Evolutionary conservation across 73 alveolate genomes (phyloP).

Genomic region (Tetrahymena malaccensis): DNA sequence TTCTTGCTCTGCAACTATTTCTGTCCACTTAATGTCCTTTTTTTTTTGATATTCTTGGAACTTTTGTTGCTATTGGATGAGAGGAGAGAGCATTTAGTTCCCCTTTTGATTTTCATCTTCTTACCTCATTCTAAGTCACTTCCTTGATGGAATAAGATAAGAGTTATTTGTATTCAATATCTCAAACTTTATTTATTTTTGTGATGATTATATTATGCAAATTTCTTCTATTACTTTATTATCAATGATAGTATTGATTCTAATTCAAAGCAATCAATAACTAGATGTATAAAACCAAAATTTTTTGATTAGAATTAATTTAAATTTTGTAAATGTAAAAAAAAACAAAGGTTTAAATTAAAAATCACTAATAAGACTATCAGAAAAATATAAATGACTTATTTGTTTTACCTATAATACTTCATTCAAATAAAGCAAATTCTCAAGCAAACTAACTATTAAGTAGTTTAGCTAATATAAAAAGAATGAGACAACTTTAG

Average conservation of each 20-base stretch:
- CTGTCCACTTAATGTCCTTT: not conserved
- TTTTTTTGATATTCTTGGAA: not conserved
- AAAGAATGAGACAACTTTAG: too few species aligned
- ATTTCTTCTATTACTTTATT: not conserved
- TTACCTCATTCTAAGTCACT: not conserved
- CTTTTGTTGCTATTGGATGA: not conserved
- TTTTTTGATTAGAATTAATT: not conserved
- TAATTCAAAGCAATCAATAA: not conserved
- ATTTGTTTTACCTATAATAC: too few species aligned
- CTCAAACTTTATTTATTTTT: not conserved
- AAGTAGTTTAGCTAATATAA: too few species aligned
- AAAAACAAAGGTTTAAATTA: not conserved
- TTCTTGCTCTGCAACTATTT: not conserved
- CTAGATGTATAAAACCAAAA: not conserved
- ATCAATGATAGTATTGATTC: not conserved
- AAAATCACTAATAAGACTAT: not conserved
- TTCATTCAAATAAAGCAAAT: too few species aligned
- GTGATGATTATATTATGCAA: not conserved
- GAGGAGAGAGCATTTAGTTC: not conserved
- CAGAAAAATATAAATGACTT: not conserved
- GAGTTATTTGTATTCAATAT: not conserved
- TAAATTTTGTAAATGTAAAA: not conserved
- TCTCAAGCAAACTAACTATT: too few species aligned
- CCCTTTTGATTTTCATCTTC: not conserved
- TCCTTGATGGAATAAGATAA: not conserved